A percentile compares a stretch with the other conserved stretches of the same genome.
phyloP scores from a whole-genome alignment of 148 eudicot species.

The Polygonum maritimum region DNA sequence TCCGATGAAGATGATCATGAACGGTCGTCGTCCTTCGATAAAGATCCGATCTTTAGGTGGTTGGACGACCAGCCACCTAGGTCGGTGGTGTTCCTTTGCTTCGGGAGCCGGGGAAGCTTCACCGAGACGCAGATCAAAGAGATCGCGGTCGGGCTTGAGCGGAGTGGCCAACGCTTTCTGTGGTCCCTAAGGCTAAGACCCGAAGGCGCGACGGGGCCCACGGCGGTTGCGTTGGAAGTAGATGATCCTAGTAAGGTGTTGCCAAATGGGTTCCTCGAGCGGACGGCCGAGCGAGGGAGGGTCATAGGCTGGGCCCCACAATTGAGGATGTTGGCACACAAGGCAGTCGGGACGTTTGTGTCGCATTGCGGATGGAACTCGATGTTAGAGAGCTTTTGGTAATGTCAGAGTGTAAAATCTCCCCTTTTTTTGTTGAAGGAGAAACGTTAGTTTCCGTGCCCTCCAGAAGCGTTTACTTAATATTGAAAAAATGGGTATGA shows the following conservation, averaged over 20 bases:
- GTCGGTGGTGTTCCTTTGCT: conserved; percentile 19
- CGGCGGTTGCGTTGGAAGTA: neutral
- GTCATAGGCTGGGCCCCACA: conserved; percentile 15
- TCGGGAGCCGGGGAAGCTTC: conserved; percentile 16
- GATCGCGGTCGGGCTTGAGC: conserved; percentile 12
- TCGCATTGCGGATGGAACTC: conserved; percentile 19
- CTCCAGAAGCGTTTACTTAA: too few species aligned
- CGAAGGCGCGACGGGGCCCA: neutral
- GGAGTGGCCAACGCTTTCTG: conserved; percentile 14
- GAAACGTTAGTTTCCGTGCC: too few species aligned
- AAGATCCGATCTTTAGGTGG: neutral
- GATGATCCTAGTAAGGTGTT: neutral
- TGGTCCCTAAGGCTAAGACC: conserved; percentile 16
- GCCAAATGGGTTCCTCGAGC: conserved; percentile 20
- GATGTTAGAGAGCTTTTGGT: conserved; percentile 16
- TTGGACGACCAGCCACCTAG: conserved; percentile 7
- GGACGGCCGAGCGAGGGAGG: conserved; percentile 13
- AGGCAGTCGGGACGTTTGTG: conserved; percentile 15
- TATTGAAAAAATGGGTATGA: too few species aligned
- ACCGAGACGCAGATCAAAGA: conserved; percentile 3
- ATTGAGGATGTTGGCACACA: conserved; percentile 10
- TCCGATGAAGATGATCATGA: neutral
- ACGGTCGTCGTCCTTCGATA: neutral
- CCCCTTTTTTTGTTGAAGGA: too few species aligned
- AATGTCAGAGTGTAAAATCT: too few species aligned